Percentiles rank a stretch among this genome's conserved stretches.
phyloP scores from a whole-genome alignment of 179 eudicot species.

The Silene coronaria region DNA sequence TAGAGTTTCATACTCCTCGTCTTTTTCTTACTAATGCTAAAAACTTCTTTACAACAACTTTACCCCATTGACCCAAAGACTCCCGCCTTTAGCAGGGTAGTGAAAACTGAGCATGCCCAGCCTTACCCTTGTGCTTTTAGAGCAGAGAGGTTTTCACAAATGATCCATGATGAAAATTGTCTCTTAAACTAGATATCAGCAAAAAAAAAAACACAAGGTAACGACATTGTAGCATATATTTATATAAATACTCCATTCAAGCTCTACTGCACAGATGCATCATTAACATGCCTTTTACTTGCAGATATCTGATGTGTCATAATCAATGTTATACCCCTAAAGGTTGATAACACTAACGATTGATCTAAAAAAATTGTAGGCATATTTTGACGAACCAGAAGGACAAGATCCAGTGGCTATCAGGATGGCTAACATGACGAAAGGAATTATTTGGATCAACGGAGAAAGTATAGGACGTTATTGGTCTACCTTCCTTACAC shows the following conservation, averaged over 20 bases:
- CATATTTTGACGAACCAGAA: constrained; percentile 76
- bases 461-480: constrained; percentile 75
- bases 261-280: not conserved
- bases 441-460: constrained; percentile 83
- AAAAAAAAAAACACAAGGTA: not conserved
- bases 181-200: not conserved
- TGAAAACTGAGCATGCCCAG: not conserved
- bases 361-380: constrained; percentile 29
- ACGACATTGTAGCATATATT: not conserved
- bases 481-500: constrained; percentile 60
- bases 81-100: not conserved
- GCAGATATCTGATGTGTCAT: not conserved
- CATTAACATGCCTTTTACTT: not conserved
- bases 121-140: not conserved
- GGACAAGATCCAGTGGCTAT: constrained; percentile 67
- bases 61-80: not conserved
- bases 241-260: not conserved
- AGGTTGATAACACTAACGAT: constrained; percentile 1
- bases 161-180: not conserved
- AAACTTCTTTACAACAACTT: not conserved
- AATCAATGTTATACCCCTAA: not conserved
- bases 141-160: too few relatives aligned
- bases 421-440: constrained; percentile 55
- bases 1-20: constrained; percentile 1
- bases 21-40: not conserved